Evolutionary conservation across 2,329 filamentous ascomycete genomes (phyloP), one percentile per base, ranked within the genome.

Genomic region (Cladobotryum mycophilum): DNA sequence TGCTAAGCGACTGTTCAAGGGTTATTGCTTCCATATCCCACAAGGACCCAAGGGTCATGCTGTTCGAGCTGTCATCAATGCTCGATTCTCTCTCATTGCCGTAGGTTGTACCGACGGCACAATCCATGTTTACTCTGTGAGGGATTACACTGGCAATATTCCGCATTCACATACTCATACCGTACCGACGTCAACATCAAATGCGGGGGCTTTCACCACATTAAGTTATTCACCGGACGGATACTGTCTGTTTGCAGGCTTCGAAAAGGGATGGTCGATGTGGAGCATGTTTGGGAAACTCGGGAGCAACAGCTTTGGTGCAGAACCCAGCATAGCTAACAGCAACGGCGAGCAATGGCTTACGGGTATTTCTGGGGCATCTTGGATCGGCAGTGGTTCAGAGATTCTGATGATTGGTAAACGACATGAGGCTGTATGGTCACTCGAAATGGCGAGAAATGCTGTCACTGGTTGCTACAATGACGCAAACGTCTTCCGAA

Each of bases 251-350:
- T 96, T 99, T 68, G 90, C 87, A 41, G 93, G 92, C 1, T 97
- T 92, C 63, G 85, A 93, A 61, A 84, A 85, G 52, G 95, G 93
- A 1, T 99, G 93, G 93, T 86, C 88, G 4, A 92, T 85, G 43
- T 99, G 92, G 92, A 97, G 92, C 65, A 93, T 97, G 36, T 99
- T 95, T 68, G 93, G 93, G 34, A 96, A 96, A 67, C 79, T 86
- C 2, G 85, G 90, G 13, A 90, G 86, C 49, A 89, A 83, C 59
- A 96, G 89, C 63, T 97, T 97, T 65, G 76, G 79, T 6, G 76
- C 81, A 12, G 88, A 95, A 60, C 73, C 75, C 22, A 69, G 72
- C 2, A 74, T 89, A 36, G 82, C 84, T 2, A 71, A 78, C 45
- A 70, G 72, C 6, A 92, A 93, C 61, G 79, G 78, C 25, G 92